phyloP scores from a whole-genome alignment of 345 rosid species.

The Hevea brasiliensis region DNA sequence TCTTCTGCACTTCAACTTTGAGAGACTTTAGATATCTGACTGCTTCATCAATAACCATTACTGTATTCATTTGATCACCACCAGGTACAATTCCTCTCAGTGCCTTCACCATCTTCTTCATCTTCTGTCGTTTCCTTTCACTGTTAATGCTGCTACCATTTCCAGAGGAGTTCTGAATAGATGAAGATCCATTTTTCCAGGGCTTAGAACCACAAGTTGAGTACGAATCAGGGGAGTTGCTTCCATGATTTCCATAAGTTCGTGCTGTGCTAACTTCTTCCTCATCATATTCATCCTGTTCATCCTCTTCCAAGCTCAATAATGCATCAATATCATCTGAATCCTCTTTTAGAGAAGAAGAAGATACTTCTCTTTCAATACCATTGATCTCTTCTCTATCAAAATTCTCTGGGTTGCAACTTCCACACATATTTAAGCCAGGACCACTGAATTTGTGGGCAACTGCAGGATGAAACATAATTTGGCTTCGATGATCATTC shows the following conservation, averaged over 20 bases:
- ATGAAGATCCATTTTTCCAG: slow-evolving; percentile 39
- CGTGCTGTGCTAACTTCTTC: slow-evolving; percentile 68
- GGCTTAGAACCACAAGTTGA: slow-evolving; percentile 46
- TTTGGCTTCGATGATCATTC: slow-evolving; percentile 59
- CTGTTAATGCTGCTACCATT: slow-evolving; percentile 38
- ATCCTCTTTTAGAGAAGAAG: slow-evolving; percentile 64
- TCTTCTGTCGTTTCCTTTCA: slow-evolving; percentile 58
- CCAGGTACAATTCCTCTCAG: slow-evolving; percentile 76
- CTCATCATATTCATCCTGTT: slow-evolving; percentile 34
- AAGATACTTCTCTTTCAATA: slow-evolving; percentile 45
- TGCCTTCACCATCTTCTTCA: slow-evolving; percentile 76
- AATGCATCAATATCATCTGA: slow-evolving; percentile 85
- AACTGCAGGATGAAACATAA: slow-evolving; percentile 74
- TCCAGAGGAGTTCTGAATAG: slow-evolving; percentile 36
- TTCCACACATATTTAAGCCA: slow-evolving; percentile 40
- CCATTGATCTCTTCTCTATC: slow-evolving; percentile 33
- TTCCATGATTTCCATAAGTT: slow-evolving; percentile 44
- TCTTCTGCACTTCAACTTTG: slow-evolving; percentile 72
- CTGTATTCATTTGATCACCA: slow-evolving; percentile 70
- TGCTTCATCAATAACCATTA: slow-evolving; percentile 72
- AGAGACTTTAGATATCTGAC: slow-evolving; percentile 81
- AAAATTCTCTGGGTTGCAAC: slow-evolving; percentile 40
- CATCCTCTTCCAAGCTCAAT: slow-evolving; percentile 65
- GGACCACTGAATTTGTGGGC: slow-evolving; percentile 53
- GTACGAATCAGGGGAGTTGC: slow-evolving; percentile 54